Conservation (phyloP, 495 filamentous ascomycete genomes). For the Rhizodiscina lignyota region DNA sequence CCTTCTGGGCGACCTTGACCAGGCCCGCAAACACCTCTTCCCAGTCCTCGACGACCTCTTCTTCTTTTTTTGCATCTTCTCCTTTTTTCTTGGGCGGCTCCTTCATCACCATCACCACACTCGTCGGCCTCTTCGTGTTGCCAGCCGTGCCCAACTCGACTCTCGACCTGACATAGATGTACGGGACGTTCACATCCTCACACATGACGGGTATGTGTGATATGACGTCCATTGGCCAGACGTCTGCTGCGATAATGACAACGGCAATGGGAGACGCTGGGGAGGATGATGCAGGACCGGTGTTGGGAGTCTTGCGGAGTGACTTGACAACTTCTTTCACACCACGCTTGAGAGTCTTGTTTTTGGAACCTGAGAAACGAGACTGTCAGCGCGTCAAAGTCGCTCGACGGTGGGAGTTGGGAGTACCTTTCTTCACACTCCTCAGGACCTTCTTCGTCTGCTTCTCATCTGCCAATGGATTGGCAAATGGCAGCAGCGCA, state of each 20-base stretch:
- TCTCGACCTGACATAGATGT: conserved; percentile 75
- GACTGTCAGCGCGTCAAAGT: too few species aligned
- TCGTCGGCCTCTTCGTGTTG: conserved; percentile 85
- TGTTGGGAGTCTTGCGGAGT: conserved; percentile 67
- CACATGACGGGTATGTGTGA: conserved; percentile 92
- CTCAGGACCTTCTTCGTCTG: conserved; percentile 82
- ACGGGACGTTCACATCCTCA: conserved; percentile 91
- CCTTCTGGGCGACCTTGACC: conserved; percentile 12
- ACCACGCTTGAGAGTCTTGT: conserved; percentile 86
- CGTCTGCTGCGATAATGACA: conserved; percentile 87
- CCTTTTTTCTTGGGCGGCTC: conserved; percentile 33
- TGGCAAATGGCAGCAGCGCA: conserved; percentile 82
- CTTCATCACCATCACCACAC: conserved; percentile 69
- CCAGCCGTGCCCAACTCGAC: conserved; percentile 84
- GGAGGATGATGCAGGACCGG: conserved; percentile 26
- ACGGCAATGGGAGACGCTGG: conserved; percentile 45
- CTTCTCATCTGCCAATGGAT: conserved; percentile 83
- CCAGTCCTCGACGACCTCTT: conserved; percentile 17
- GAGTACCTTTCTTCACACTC: conserved; percentile 80
- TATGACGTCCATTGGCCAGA: conserved; percentile 94
- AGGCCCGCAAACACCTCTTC: conserved; percentile 9
- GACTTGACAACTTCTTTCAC: conserved; percentile 98
- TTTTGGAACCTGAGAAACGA: conserved; percentile 62
- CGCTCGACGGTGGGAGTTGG: too few species aligned
- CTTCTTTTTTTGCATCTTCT: conserved; percentile 13